Evolutionary conservation across 192 early-diverging fungal species (phyloP).

Genomic region (Coemansia sp.): DNA sequence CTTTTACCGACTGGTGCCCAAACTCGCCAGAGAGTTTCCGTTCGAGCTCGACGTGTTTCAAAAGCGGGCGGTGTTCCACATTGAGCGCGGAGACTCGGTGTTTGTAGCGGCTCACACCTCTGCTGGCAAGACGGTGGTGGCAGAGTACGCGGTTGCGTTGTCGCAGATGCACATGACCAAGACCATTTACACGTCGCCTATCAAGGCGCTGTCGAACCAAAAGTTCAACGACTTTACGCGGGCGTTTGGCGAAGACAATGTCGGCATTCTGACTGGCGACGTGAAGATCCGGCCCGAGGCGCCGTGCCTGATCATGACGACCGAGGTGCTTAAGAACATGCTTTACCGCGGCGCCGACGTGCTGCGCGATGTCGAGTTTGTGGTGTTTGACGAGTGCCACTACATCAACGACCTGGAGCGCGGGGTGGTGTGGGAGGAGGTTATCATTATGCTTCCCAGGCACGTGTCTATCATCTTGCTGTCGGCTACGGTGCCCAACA

Average conservation of each 20-base stretch:
- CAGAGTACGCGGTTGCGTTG: constrained; percentile 97
- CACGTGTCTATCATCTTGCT: constrained; percentile 95
- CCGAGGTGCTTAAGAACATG: constrained; percentile 97
- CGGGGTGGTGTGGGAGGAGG: constrained; percentile 99
- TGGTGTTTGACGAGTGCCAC: constrained; percentile 99
- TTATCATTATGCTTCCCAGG: constrained; percentile 97
- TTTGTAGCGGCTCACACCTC: constrained; percentile 99
- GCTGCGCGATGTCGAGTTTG: constrained; percentile 98
- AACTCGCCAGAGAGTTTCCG: constrained; percentile 85
- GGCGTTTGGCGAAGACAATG: constrained; percentile 84
- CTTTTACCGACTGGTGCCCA: constrained; percentile 89
- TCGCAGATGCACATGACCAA: constrained; percentile 94
- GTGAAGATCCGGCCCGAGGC: constrained; percentile 96
- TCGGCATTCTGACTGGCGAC: constrained; percentile 98
- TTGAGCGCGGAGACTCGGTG: constrained; percentile 93
- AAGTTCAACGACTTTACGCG: constrained; percentile 95
- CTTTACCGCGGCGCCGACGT: constrained; percentile 96
- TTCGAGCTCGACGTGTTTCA: constrained; percentile 98
- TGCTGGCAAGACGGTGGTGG: constrained; percentile 98
- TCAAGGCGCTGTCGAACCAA: constrained; percentile 98
- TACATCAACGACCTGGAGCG: constrained; percentile 95
- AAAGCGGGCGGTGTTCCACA: constrained; percentile 93
- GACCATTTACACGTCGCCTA: constrained; percentile 97
- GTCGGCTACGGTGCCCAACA: constrained; percentile 98
- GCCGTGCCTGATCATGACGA: constrained; percentile 98